phyloP scores from a whole-genome alignment of 1,139 yeast genomes.

The Meyerozyma guilliermondii region DNA sequence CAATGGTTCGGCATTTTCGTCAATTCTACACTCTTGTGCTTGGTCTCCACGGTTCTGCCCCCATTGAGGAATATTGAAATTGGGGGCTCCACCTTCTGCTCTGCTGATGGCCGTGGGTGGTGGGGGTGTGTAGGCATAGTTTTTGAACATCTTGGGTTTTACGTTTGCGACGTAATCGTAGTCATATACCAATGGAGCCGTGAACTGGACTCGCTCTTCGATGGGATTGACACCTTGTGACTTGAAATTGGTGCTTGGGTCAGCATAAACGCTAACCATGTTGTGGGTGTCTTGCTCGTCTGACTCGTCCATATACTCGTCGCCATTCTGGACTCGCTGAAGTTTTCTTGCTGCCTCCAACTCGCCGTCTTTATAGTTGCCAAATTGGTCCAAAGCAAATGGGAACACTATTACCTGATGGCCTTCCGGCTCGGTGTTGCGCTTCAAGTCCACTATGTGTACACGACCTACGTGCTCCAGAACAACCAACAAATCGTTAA shows the following conservation, averaged over 20 bases:
- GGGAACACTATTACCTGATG: conserved; percentile 70
- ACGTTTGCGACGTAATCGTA: conserved; percentile 34
- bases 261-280: conserved; percentile 12
- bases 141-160: conserved; percentile 37
- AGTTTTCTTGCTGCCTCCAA: neutral
- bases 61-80: conserved; percentile 24
- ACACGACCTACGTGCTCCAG: conserved; percentile 85
- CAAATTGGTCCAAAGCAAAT: conserved; percentile 4
- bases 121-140: conserved; percentile 29
- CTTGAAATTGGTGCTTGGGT: neutral
- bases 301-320: conserved; percentile 2
- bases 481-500: conserved; percentile 70
- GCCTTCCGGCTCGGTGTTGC: conserved; percentile 40
- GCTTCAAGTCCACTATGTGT: conserved; percentile 75
- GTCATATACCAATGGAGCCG: conserved; percentile 43
- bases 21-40: conserved; percentile 3
- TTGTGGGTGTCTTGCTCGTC: conserved; percentile 4
- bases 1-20: conserved; percentile 12
- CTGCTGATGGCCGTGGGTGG: conserved; percentile 8
- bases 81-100: conserved; percentile 11
- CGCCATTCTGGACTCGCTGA: conserved; percentile 4
- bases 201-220: conserved; percentile 11
- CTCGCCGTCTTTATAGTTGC: conserved; percentile 1
- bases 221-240: neutral
- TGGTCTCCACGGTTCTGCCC: conserved; percentile 3